Percentiles rank a stretch among this genome's conserved stretches.
phyloP scores from a whole-genome alignment of 768 basidiomycete genomes.

The Rhodocollybia butyracea region DNA sequence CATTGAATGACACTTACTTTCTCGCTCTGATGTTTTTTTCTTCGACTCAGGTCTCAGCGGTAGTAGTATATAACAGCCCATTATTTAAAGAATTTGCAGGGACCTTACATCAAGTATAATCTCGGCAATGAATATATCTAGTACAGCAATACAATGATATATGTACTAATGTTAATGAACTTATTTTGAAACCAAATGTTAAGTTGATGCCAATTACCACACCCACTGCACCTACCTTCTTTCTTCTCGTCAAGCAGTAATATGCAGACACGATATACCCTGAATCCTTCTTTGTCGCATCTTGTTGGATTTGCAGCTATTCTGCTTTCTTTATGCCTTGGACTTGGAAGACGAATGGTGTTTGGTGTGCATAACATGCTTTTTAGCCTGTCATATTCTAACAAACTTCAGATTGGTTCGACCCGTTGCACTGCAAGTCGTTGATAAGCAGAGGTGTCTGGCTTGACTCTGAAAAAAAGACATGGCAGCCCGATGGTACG shows the following conservation, averaged over 20 bases:
- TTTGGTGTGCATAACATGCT: conserved; percentile 34
- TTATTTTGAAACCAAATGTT: too few relatives aligned
- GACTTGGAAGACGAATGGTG: conserved; percentile 38
- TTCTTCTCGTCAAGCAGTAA: too few relatives aligned
- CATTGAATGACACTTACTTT: not conserved
- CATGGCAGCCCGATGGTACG: conserved; percentile 89
- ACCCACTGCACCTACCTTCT: too few relatives aligned
- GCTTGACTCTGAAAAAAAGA: conserved; percentile 61
- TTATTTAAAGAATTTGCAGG: not conserved
- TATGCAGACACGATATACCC: conserved; percentile 19
- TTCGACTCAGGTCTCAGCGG: conserved; percentile 1
- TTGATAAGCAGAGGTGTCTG: conserved; percentile 73
- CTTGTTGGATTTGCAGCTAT: conserved; percentile 38
- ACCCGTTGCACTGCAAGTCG: conserved; percentile 71
- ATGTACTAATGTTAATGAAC: too few relatives aligned
- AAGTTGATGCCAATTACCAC: too few relatives aligned
- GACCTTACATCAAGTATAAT: not conserved
- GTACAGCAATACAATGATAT: too few relatives aligned
- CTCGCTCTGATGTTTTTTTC: not conserved
- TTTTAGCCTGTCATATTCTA: not conserved
- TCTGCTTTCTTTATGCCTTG: conserved; percentile 38
- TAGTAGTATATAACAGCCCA: conserved; percentile 2
- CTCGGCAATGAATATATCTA: too few relatives aligned
- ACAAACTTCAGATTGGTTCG: conserved; percentile 53
- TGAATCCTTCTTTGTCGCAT: conserved; percentile 52